Evolutionary conservation across 371 early-diverging fungal species (phyloP).

Genomic region (Phascolomyces articulosus): DNA sequence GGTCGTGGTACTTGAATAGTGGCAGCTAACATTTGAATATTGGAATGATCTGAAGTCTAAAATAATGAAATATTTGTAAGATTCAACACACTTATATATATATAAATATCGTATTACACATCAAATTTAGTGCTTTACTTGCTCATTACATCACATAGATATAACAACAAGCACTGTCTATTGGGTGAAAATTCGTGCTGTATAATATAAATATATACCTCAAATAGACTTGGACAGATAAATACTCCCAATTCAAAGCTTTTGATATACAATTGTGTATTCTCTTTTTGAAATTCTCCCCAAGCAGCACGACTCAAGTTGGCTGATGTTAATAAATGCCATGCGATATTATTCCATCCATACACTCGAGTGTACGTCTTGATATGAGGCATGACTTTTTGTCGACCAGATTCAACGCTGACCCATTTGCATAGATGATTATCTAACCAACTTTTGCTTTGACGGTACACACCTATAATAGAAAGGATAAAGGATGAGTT

Average conservation of each 20-base stretch:
- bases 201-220: constrained; percentile 28
- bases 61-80: too few species aligned
- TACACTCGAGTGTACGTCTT: constrained; percentile 38
- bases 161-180: too few species aligned
- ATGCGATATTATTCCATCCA: constrained; percentile 28
- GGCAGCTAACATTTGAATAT: constrained; percentile 9
- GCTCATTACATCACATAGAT: too few species aligned
- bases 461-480: constrained; percentile 43
- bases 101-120: too few species aligned
- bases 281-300: constrained; percentile 53
- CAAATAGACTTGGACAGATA: constrained; percentile 45
- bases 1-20: neutral
- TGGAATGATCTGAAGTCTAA: neutral
- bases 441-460: constrained; percentile 55
- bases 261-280: constrained; percentile 50
- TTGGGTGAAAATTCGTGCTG: too few species aligned
- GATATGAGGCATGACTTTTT: constrained; percentile 69
- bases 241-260: constrained; percentile 68
- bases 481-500: neutral
- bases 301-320: constrained; percentile 64
- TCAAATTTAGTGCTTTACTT: too few species aligned
- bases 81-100: too few species aligned
- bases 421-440: constrained; percentile 54
- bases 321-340: constrained; percentile 59
- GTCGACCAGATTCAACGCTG: constrained; percentile 48